Base-by-base conservation (phyloP, 2,329 filamentous ascomycete genomes). In the Fusarium anguioides region DNA sequence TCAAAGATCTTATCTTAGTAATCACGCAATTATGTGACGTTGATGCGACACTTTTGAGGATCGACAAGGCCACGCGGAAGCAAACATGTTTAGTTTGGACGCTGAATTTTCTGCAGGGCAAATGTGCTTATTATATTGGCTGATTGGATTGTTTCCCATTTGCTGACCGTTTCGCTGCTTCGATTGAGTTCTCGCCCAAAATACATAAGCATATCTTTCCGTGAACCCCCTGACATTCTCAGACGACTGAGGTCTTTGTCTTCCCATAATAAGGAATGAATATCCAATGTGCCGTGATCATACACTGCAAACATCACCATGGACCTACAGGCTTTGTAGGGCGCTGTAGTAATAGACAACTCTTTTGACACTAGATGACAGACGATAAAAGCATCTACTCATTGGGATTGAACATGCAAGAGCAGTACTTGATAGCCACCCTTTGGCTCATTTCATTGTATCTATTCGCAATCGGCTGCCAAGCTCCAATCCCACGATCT, bases 391-490 rank as follows among this genome's bases (percentile, higher is more conserved):
- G 24, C 24, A 27, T 8, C 3, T 29, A 29, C 4, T 14, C 27
- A n/a, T 14, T 18, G 8, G 8, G n/a, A 11, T 20, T 42, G 48
- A 36, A 27, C n/a, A 39, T n/a, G 24, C 35, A 21, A 4, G 15
- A 27, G 40, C 35, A 9, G 46, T 39, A 68, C 47, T 48, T 48
- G 58, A 51, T 46, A 64, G 59, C 52, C 52, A 59, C 51, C n/a
- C 21, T n/a, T 44, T 35, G 53, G 63, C 68, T 66, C 69, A 73
- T 73, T 58, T 53, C 51, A 54, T 59, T 47, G 44, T 45, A 60
- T 71, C 52, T 49, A 62, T 55, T 66, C 71, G 71, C 59, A 68
- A 73, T 73, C 63, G 44, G 29, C 20, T 44, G 64, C 70, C 70
- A 72, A 72, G 66, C 26, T 44, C 51, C 33, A 39, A 57, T 46